Evolutionary conservation across 1,139 yeast species (phyloP), one percentile per base, ranked within the genome.

Genomic region (Diutina ranongensis): DNA sequence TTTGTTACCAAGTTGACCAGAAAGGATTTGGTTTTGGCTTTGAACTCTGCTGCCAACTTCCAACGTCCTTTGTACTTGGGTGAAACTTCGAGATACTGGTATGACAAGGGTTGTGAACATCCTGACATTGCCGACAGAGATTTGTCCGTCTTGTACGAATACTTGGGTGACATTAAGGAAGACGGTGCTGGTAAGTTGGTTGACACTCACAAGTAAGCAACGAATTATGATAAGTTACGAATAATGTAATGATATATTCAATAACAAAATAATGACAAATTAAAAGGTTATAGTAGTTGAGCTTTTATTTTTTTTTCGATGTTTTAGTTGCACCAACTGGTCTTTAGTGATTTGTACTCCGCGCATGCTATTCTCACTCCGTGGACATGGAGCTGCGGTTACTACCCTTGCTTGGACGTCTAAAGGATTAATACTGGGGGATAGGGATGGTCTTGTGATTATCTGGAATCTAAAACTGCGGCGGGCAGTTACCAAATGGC

Each of bases 11-110:
- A 67, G 51, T 66, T 77, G 52, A 75, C 80, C 53, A 66, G 74
- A 52, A 77, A 77, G 55, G 83, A 77, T 55, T 68, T 77, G 54
- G 74, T 72, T 3, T 68, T 77, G 52, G 82, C 81, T 20, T 61
- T 76, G 15, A 67, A 68, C 31, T 68, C 75, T 46, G 80, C 82
- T 20, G 61, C 64, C n/a, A 20, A 36, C 50, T 34, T 54, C 46
- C 50, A 57, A 47, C 55, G 74, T 47, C 65, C 64, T 52, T 64
- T 70, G 54, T 70, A 54, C 50, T 58, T 70, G 55, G 75, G 74
- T 15, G 74, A 67, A 44, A 55, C 64, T 40, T 61, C 71, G 36
- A 65, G 60, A 54, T 58, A 63, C 46, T 68, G 73, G 73, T 70
- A 70, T 50, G 71, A 69, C 49, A 63, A 61, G 51, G 75, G 74